Evolutionary conservation across 2,329 filamentous ascomycete species (phyloP), one percentile per base, ranked within the genome.

Genomic region (Fusarium mundagurra): DNA sequence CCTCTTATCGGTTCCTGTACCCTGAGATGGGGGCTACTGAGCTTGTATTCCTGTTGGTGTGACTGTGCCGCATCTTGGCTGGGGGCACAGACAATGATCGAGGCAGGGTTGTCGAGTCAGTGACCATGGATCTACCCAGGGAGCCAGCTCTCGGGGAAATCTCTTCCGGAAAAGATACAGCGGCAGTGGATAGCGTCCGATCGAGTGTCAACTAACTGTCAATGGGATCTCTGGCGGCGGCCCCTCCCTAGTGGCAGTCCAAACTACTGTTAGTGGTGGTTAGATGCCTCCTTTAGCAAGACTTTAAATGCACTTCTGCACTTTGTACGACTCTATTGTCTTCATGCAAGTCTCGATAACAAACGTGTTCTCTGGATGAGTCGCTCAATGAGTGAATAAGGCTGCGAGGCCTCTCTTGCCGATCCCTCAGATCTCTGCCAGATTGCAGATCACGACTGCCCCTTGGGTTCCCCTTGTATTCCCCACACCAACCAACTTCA

Each of bases 321-420:
- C 0, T 1, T 1, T 24, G 27, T 18, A 45, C 24, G 11, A 1
- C 6, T 45, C 43, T 1, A 18, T 45, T 45, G 24, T 18, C 16
- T 27, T 3, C 0, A 45, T 27, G 17, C 6, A 27, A 6, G 17
- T 27, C 24, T 27, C 4, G 6, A 18, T 12, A 18, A 27, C 6
- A 13, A 27, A 44, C 5, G 14, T 11, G 3, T 44, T 17, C 8
- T 17, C 22, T n/a, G 2, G 3, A 17, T 24, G 14, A 24, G 22
- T 41, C 39, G 22, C 13, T 2, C 39, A 2, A 43, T 16, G 5
- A 43, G 41, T 10, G 41, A 43, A 22, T 39, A 10, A 38, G 12
- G 2, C 36, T 20, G 18, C 36, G 20, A 38, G 36, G 36, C 17
- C 36, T n/a, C 7, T 41, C 11, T 13, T 22, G 20, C 2, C 16